phyloP scores from a whole-genome alignment of 2,329 filamentous ascomycete species.

The Penicillium sp. region DNA sequence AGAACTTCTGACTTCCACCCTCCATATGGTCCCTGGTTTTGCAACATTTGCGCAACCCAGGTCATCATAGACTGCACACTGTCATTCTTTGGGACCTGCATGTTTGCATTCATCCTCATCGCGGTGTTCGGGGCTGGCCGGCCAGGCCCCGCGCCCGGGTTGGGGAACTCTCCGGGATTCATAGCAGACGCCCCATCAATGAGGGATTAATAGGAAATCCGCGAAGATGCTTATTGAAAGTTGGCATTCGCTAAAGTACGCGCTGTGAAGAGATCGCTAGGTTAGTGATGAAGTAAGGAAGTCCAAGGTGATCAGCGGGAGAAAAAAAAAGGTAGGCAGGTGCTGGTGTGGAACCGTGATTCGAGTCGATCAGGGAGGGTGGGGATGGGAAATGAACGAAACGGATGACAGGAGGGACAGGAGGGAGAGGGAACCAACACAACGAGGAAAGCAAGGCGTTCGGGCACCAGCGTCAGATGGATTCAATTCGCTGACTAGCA shows the following conservation, averaged over 20 bases:
- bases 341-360: conserved; percentile 23
- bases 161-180: conserved; percentile 43
- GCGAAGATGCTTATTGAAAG: conserved; percentile 26
- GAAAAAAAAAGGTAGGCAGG: conserved; percentile 14
- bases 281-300: conserved; percentile 1
- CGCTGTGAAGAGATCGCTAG: not conserved
- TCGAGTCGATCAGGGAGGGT: conserved; percentile 29
- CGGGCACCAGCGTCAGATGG: conserved; percentile 35
- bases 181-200: conserved; percentile 41
- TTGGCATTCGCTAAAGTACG: conserved; percentile 37
- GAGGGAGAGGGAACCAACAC: conserved; percentile 3
- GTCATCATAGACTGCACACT: conserved; percentile 38
- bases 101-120: conserved; percentile 30
- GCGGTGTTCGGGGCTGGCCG: conserved; percentile 11
- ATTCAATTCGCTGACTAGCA: conserved; percentile 30
- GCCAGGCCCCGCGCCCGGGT: conserved; percentile 36
- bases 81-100: conserved; percentile 35
- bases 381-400: conserved; percentile 25
- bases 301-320: conserved; percentile 13
- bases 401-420: conserved; percentile 20
- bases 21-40: conserved; percentile 42
- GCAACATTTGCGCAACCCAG: conserved; percentile 41
- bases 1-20: conserved; percentile 47
- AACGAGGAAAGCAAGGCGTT: conserved; percentile 33
- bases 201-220: conserved; percentile 39